A percentile compares a stretch with the other conserved stretches of the same genome.
Evolutionary conservation across 1,139 yeast species (phyloP).

Genomic region (Nakaseomyces kungkrabaensis): DNA sequence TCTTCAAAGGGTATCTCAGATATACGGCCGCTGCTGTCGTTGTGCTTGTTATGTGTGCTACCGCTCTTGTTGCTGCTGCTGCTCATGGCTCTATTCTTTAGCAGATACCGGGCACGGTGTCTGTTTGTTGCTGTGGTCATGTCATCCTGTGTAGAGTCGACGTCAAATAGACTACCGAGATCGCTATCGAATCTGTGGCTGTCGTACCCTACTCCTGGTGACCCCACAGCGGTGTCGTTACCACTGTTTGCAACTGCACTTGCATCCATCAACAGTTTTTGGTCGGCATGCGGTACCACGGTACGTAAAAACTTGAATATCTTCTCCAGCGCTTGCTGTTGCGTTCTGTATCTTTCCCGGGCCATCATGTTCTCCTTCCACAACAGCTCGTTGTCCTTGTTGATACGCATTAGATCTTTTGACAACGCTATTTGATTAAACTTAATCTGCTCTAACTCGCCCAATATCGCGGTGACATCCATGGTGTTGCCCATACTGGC

Average conservation of each 20-base stretch:
- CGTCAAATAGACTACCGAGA: not conserved
- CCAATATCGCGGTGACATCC: constrained; percentile 48
- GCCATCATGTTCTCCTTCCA: constrained; percentile 86
- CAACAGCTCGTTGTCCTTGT: constrained; percentile 77
- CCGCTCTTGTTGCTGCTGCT: constrained; percentile 3
- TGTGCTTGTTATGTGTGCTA: not conserved
- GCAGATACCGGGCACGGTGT: constrained; percentile 14
- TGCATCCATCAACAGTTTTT: constrained; percentile 36
- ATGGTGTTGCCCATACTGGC: constrained; percentile 19
- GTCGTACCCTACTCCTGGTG: not conserved
- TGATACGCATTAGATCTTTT: constrained; percentile 71
- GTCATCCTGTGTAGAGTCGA: constrained; percentile 2
- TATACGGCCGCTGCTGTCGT: constrained; percentile 11
- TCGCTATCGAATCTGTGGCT: constrained; percentile 3
- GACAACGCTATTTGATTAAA: constrained; percentile 70
- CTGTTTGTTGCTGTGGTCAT: not conserved
- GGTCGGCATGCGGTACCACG: constrained; percentile 51
- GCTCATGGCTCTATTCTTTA: constrained; percentile 20
- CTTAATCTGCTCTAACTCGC: constrained; percentile 69
- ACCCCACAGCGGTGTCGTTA: not conserved
- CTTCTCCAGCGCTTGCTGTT: constrained; percentile 79
- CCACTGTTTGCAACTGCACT: not conserved
- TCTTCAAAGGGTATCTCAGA: constrained; percentile 24
- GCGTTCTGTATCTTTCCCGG: constrained; percentile 76
- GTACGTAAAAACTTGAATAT: constrained; percentile 81